Evolutionary conservation across 1,284 basidiomycete genomes (phyloP).

Genomic region (Ustilago vetiveriae): DNA sequence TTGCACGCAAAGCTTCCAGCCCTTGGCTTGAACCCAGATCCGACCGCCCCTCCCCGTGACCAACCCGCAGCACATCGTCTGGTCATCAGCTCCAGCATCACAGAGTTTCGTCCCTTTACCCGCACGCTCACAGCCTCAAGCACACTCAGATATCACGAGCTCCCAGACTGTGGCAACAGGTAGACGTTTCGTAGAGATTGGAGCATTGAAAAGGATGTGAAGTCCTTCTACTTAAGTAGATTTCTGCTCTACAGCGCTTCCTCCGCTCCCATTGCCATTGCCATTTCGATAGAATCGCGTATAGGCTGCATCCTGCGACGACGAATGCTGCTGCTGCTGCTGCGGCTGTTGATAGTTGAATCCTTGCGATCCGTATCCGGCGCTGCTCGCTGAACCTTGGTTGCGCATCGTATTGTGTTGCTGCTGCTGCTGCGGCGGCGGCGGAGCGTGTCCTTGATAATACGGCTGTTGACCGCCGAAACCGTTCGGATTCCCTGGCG

Average conservation of each 20-base stretch:
- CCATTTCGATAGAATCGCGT: conserved; percentile 16
- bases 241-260: conserved; percentile 28
- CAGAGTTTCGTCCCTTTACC: no score
- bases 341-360: background rate
- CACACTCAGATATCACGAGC: no score
- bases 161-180: no score
- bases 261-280: conserved; percentile 9
- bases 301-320: conserved; percentile 23
- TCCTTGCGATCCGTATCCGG: background rate
- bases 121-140: no score
- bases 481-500: background rate
- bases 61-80: no score
- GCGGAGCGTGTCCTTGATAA: conserved; percentile 2
- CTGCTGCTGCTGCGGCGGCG: conserved; percentile 1
- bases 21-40: no score
- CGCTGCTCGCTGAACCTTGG: background rate
- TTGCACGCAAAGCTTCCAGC: no score
- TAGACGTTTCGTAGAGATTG: no score
- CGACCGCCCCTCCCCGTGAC: no score
- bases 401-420: conserved; percentile 12
- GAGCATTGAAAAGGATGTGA: no score
- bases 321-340: conserved; percentile 11
- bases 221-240: conserved; percentile 1
- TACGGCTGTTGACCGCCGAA: background rate
- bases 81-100: no score